Evolutionary conservation across 2,329 filamentous ascomycete genomes (phyloP), one percentile per base, ranked within the genome.

Genomic region (Trichoderma sp.): DNA sequence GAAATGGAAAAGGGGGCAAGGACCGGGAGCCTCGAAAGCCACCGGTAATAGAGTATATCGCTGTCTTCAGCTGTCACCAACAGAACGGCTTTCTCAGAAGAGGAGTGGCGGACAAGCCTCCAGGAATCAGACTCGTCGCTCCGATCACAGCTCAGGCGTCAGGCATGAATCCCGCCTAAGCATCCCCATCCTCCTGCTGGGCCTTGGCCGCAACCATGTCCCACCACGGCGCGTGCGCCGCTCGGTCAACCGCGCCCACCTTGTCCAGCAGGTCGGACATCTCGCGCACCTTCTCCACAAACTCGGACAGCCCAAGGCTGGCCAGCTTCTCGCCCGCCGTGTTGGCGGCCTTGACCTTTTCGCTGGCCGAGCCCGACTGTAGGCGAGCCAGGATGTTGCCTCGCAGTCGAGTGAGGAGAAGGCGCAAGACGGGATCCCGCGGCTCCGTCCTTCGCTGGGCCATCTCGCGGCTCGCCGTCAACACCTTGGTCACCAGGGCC

Each of bases 281-380:
- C 56, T 86, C 85, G 39, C 88, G 82, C 15, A 93, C 86, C 67
- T 83, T 85, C 30, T 85, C 84, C 17, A 90, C 87, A 73, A 93
- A 93, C 75, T 93, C 90, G 0, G 88, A 88, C 64, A 93, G 77
- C 0, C 90, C 90, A 19, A 90, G 82, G 2, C 83, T 83, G 0
- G 89, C 88, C 7, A 93, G 81, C 65, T 85, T 88, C 74, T 93
- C 90, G 12, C 85, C 86, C 0, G 89, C 89, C 0, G 83, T 87
- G 70, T 85, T 90, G 0, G 88, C 87, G 14, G 86, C 88, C 70
- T 86, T 86, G 65, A 90, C 86, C 71, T 90, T 87, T 72, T 93
- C 90, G 58, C 84, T 88, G 5, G 88, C 85, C 60, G 87, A 90
- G 26, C 81, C 84, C 5, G 90, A 88, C 48, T 85, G 82, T 34